Evolutionary conservation across 2,329 filamentous ascomycete species (phyloP).

Genomic region (Fusarium sp.): DNA sequence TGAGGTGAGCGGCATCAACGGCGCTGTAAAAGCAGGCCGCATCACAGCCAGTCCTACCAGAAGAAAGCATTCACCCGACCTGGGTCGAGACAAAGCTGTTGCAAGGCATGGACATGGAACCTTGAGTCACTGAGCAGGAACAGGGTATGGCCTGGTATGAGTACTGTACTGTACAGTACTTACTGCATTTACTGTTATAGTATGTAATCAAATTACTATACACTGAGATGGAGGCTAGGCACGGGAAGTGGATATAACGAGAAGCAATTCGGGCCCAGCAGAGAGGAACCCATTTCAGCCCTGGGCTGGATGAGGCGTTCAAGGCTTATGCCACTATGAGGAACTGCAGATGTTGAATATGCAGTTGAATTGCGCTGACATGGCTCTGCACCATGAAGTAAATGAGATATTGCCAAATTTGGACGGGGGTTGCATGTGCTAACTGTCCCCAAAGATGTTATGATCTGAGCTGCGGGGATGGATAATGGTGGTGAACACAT

Average conservation of each 20-base stretch:
- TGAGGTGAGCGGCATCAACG: slow-evolving; percentile 2
- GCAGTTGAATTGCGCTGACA: slow-evolving; percentile 14
- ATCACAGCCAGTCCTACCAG: neutral
- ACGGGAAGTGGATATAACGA: slow-evolving; percentile 39
- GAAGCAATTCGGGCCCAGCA: neutral
- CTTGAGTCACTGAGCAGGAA: slow-evolving; percentile 6
- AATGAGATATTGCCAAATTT: slow-evolving; percentile 13
- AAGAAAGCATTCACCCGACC: neutral
- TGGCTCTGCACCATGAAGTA: neutral
- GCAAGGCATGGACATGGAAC: neutral
- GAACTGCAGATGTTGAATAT: slow-evolving; percentile 21
- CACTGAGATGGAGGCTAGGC: slow-evolving; percentile 12
- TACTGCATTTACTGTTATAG: neutral
- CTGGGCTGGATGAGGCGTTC: slow-evolving; percentile 4
- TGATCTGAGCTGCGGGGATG: neutral
- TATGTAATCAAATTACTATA: neutral
- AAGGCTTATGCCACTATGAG: slow-evolving; percentile 15
- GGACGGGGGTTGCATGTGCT: slow-evolving; percentile 1
- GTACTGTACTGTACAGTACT: neutral
- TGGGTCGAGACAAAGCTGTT: neutral
- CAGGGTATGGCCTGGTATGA: slow-evolving; percentile 15
- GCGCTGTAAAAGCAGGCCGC: slow-evolving; percentile 7
- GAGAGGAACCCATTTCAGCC: slow-evolving; percentile 3
- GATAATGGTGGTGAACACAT: slow-evolving; percentile 7
- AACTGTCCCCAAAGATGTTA: neutral